Percentiles rank a stretch among this genome's conserved stretches.
Conservation (phyloP, 2,329 filamentous ascomycete genomes). For the Epicoccum sorghinum region DNA sequence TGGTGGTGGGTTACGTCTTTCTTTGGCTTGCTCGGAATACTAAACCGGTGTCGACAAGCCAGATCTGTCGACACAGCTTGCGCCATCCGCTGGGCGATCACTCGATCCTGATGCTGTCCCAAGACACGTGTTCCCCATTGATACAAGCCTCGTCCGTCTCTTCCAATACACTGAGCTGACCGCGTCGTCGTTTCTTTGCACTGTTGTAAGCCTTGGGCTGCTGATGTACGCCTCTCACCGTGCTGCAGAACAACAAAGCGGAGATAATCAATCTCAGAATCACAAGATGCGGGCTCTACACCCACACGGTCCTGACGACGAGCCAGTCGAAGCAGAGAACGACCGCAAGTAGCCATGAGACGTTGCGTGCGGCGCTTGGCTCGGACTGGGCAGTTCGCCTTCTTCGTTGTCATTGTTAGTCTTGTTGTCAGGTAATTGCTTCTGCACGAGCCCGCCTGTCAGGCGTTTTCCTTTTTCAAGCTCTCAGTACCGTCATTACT, state of each 20-base stretch:
- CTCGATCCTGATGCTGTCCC: background rate
- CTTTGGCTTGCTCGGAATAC: background rate
- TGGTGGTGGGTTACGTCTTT: background rate
- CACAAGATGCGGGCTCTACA: slow-evolving; percentile 3
- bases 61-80: background rate
- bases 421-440: slow-evolving; percentile 3
- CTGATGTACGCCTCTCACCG: slow-evolving; percentile 3
- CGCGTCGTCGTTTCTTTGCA: background rate
- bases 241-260: background rate
- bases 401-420: background rate
- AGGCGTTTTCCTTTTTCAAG: background rate
- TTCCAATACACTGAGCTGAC: background rate
- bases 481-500: background rate
- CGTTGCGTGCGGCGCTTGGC: background rate
- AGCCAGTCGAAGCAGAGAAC: background rate
- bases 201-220: slow-evolving; percentile 1
- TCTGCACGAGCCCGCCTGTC: background rate
- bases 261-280: background rate
- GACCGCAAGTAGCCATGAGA: slow-evolving; percentile 1
- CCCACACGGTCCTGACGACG: background rate
- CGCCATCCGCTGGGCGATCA: background rate
- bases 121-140: background rate
- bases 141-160: background rate
- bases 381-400: background rate
- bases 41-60: too few relatives aligned